A percentile compares a stretch with the other conserved stretches of the same genome.
Conservation (phyloP, 176 grass and related monocot species). For the Thalia dealbata region DNA sequence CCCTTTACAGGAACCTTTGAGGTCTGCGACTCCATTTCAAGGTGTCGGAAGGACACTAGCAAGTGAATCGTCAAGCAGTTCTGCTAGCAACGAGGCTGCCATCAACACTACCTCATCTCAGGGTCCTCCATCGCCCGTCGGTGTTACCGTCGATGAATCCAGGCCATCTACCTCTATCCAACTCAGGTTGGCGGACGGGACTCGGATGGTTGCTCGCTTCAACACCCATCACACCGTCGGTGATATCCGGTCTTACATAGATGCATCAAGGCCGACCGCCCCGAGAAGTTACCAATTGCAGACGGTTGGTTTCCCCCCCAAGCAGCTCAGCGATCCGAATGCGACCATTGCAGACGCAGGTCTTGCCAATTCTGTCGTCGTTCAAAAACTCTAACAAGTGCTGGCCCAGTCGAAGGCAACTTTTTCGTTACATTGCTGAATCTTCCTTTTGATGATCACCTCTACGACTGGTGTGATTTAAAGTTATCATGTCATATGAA, state of each 20-base stretch:
- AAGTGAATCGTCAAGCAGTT: conserved; percentile 30
- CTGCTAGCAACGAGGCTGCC: conserved; percentile 10
- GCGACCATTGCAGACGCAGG: conserved; percentile 74
- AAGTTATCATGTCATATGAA: no score
- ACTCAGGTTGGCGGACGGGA: conserved; percentile 72
- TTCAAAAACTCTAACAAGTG: conserved; percentile 61
- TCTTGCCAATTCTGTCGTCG: conserved; percentile 68
- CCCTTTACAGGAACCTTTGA: conserved; percentile 45
- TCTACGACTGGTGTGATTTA: no score
- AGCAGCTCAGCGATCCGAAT: conserved; percentile 46
- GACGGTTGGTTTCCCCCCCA: conserved; percentile 67
- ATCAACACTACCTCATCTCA: conserved; percentile 13
- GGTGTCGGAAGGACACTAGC: conserved; percentile 87
- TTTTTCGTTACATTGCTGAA: no score
- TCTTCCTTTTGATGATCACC: no score
- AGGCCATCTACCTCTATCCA: conserved; percentile 64
- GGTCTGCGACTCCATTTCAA: conserved; percentile 41
- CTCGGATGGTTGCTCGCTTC: conserved; percentile 75
- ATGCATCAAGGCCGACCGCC: conserved; percentile 60
- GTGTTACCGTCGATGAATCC: conserved; percentile 49
- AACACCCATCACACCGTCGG: conserved; percentile 71
- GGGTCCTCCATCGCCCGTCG: conserved; percentile 23
- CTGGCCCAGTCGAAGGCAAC: not conserved
- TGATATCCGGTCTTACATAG: conserved; percentile 73
- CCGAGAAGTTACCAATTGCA: conserved; percentile 44